Percentiles rank a stretch among this genome's conserved stretches.
phyloP scores from a whole-genome alignment of 768 basidiomycete species.

The Coprinopsis cinerea region DNA sequence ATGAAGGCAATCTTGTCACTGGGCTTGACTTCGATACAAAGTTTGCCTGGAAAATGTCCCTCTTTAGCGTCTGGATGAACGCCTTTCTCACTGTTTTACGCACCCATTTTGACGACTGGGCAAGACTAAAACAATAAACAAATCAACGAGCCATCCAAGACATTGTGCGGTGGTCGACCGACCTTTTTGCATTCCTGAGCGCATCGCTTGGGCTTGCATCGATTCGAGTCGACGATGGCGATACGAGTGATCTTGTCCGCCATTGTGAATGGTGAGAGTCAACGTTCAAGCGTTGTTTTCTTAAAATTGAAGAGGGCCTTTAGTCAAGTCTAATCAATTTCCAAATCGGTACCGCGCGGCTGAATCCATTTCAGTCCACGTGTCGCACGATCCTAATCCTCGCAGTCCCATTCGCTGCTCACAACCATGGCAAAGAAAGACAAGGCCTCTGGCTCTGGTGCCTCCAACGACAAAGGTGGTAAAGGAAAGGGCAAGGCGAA shows the following conservation, averaged over 20 bases:
- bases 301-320: conserved; percentile 12
- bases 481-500: conserved; percentile 32
- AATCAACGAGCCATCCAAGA: conserved; percentile 12
- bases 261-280: conserved; percentile 37
- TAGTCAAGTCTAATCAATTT: conserved; percentile 11
- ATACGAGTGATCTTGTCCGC: conserved; percentile 97
- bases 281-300: conserved; percentile 9
- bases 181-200: conserved; percentile 99
- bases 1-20: conserved; percentile 98
- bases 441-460: conserved; percentile 26
- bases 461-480: conserved; percentile 26
- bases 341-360: conserved; percentile 4
- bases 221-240: conserved; percentile 87
- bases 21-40: conserved; percentile 97
- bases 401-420: neutral
- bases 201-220: conserved; percentile 95
- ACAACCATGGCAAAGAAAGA: conserved; percentile 29
- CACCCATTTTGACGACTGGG: conserved; percentile 97
- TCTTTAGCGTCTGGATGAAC: conserved; percentile 4
- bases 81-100: conserved; percentile 15
- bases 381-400: neutral
- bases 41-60: conserved; percentile 60
- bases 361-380: neutral
- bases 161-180: conserved; percentile 11
- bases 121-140: conserved; percentile 39